phyloP scores from a whole-genome alignment of 352 stramenopile species.

The Globisporangium cystogenes region DNA sequence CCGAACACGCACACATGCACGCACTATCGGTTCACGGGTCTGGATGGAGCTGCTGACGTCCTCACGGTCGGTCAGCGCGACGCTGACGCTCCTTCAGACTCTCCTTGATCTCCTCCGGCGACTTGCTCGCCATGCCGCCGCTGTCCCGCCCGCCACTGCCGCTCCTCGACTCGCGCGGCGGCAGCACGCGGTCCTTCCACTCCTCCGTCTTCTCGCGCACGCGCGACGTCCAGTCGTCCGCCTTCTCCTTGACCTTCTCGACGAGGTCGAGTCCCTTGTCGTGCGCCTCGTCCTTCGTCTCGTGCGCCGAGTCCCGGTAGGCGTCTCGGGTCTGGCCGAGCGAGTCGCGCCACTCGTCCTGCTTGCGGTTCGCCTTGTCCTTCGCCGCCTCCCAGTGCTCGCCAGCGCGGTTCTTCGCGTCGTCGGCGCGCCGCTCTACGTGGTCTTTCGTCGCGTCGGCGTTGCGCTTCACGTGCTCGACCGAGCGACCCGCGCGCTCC shows the following conservation, averaged over 20 bases:
- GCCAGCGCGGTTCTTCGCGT: constrained; percentile 5
- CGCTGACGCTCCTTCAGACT: too few relatives aligned
- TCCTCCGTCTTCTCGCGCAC: constrained; percentile 26
- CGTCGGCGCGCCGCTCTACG: not conserved
- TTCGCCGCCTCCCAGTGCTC: not conserved
- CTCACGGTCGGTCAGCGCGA: not conserved
- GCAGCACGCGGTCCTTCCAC: constrained; percentile 22
- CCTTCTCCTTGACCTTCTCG: constrained; percentile 24
- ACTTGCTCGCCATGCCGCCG: too few relatives aligned
- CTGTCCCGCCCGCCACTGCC: too few relatives aligned
- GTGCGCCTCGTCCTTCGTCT: constrained; percentile 15
- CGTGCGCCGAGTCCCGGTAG: constrained; percentile 18
- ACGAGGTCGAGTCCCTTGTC: constrained; percentile 1
- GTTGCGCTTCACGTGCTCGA: not conserved
- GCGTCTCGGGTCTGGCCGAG: constrained; percentile 7
- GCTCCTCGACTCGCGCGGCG: constrained; percentile 11
- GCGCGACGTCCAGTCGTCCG: constrained; percentile 18
- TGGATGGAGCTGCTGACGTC: too few relatives aligned
- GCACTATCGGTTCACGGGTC: not conserved
- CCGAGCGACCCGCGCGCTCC: constrained; percentile 7
- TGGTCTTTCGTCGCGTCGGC: constrained; percentile 1
- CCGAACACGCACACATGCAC: not conserved
- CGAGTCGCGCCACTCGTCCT: constrained; percentile 9
- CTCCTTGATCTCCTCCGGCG: too few relatives aligned
- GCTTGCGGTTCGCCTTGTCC: constrained; percentile 9